These are phyloP conservation scores for Rhodotorula paludigena DNA, from an alignment of 768 basidiomycete species.

Conservation along the genomic window DNA sequence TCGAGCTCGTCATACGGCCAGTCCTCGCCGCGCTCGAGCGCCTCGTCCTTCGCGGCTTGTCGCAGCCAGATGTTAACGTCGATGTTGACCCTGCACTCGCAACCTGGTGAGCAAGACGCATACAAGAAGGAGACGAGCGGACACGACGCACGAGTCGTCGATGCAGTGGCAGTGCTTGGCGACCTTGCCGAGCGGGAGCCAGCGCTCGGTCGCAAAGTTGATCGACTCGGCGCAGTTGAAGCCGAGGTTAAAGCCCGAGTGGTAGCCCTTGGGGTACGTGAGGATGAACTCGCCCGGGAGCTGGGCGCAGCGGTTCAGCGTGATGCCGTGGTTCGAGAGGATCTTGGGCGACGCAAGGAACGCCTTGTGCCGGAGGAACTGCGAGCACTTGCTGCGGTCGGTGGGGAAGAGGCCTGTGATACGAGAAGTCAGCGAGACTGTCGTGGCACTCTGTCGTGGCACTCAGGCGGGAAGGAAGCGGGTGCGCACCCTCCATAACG, in stretches of 20 bases:
- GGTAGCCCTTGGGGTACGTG: conserved; percentile 90
- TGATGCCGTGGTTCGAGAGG: conserved; percentile 70
- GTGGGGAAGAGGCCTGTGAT: conserved; percentile 71
- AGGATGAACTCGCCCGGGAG: conserved; percentile 93
- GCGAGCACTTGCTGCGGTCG: conserved; percentile 75
- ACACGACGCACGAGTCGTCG: conserved; percentile 47
- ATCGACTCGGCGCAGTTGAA: conserved; percentile 96
- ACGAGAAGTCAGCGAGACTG: no score
- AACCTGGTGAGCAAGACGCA: background rate
- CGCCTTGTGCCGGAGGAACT: conserved; percentile 94
- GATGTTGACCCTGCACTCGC: conserved; percentile 74
- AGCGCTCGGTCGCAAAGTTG: conserved; percentile 91
- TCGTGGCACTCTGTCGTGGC: no score
- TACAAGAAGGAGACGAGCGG: background rate
- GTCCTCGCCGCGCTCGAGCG: conserved; percentile 45
- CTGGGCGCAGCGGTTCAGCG: conserved; percentile 81
- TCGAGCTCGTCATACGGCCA: conserved; percentile 30
- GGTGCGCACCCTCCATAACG: conserved; percentile 69
- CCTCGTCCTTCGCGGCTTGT: conserved; percentile 59
- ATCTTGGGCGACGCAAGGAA: conserved; percentile 84
- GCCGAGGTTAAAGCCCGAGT: conserved; percentile 93
- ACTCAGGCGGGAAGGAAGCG: background rate
- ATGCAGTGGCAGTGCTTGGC: conserved; percentile 54
- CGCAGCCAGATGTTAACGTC: conserved; percentile 79
- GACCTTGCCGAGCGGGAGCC: conserved; percentile 78